A percentile compares a stretch with the other conserved stretches of the same genome.
Conservation (phyloP, 1,139 yeast species). For the Pichia sp. region DNA sequence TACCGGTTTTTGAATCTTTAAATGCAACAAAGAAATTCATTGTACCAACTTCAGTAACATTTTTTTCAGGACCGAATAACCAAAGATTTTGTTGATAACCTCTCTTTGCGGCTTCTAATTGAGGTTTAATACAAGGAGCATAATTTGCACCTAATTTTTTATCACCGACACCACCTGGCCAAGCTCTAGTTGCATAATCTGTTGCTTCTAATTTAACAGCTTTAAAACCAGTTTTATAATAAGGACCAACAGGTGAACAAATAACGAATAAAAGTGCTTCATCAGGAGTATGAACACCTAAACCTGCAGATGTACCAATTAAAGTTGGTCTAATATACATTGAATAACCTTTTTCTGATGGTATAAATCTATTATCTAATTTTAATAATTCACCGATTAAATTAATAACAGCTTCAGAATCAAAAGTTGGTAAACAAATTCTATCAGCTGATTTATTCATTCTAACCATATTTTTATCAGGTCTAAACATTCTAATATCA, state of each 20-base stretch:
- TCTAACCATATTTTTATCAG: constrained; percentile 85
- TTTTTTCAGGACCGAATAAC: constrained; percentile 88
- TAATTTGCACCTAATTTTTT: constrained; percentile 95
- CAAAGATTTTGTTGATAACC: constrained; percentile 96
- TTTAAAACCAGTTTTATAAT: constrained; percentile 84
- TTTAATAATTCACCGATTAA: constrained; percentile 68
- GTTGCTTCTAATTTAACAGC: constrained; percentile 93
- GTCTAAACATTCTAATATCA: constrained; percentile 77
- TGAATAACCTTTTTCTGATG: constrained; percentile 80
- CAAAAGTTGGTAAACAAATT: constrained; percentile 82
- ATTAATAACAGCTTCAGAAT: constrained; percentile 66
- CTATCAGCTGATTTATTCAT: constrained; percentile 84
- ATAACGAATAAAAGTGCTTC: constrained; percentile 78
- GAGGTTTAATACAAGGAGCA: constrained; percentile 92
- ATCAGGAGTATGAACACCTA: constrained; percentile 80
- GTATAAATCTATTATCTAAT: constrained; percentile 72
- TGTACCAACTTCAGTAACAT: constrained; percentile 94
- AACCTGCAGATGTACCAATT: constrained; percentile 82
- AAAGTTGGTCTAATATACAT: constrained; percentile 89
- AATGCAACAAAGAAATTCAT: constrained; percentile 92
- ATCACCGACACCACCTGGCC: constrained; percentile 99
- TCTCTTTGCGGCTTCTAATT: constrained; percentile 74
- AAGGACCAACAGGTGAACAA: constrained; percentile 95
- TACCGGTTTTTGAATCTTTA: constrained; percentile 60
- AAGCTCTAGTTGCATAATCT: constrained; percentile 91